Evolutionary conservation across 768 basidiomycete species (phyloP), one percentile per base, ranked within the genome.

Genomic region (Phaffia australis): DNA sequence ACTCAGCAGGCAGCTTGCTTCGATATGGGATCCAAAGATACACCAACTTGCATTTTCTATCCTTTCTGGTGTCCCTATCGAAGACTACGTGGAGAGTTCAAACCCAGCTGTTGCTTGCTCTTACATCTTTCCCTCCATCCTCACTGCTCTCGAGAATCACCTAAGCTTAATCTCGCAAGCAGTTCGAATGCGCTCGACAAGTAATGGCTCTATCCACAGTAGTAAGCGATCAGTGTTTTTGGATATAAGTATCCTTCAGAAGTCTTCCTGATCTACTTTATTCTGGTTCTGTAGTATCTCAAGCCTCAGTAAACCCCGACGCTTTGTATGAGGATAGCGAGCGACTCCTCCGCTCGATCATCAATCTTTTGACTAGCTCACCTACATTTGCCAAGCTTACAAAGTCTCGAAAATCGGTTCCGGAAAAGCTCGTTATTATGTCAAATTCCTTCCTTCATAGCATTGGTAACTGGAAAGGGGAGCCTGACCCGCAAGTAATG

Each of bases 1-100:
- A 2, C 74, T 94, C 47, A 86, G 84, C 73, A 80, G 80, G 3
- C 81, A 86, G 30, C 72, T 93, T 23, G 87, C 89, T 0, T 64
- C 73, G 8, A 77, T 77, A 0, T 94, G 92, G 92, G 81, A 86
- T 70, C 74, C 77, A 9, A 79, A 75, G 21, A 84, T 92, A 18
- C 85, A 89, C 66, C 79, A 79, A 29, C 82, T 83, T 25, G 83
- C 85, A 15, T 84, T 90, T 69, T 83, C 86, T 67, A 75, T 91
- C 2, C 77, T 93, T 19, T 73, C 88, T 3, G 87, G 85, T 15
- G 77, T 80, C 18, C 51, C 69, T n/a, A 56, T 54, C 32, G 60
- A 48, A 11, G 32, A 42, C 21, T 42, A 16, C 1, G 2, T 32
- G 29, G 51, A 51, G 42, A 54, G 57, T 3, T 21, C 59, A 9